phyloP scores from a whole-genome alignment of 495 filamentous ascomycete genomes.

The Hypoxylon fuscum region DNA sequence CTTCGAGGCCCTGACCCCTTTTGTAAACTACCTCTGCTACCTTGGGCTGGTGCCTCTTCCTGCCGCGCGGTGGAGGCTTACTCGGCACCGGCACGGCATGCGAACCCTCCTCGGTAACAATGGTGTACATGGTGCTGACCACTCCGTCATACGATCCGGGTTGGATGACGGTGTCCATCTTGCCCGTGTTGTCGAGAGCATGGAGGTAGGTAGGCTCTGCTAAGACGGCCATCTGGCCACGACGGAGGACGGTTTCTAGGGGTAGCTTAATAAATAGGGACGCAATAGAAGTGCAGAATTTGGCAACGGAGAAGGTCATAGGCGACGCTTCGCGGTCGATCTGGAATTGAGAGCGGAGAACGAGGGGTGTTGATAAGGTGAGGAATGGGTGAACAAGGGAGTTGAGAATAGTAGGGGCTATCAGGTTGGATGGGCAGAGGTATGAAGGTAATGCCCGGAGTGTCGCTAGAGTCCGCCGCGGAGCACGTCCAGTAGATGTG shows the following conservation, averaged over 20 bases:
- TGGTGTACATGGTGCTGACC: constrained; percentile 85
- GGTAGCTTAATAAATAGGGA: constrained; percentile 88
- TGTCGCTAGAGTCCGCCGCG: constrained; percentile 76
- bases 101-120: constrained; percentile 83
- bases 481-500: constrained; percentile 75
- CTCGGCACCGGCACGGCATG: constrained; percentile 48
- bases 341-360: constrained; percentile 78
- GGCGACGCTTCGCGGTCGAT: constrained; percentile 87
- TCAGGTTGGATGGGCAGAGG: constrained; percentile 72
- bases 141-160: constrained; percentile 81
- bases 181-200: constrained; percentile 51
- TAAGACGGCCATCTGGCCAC: constrained; percentile 80
- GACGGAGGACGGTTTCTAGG: constrained; percentile 87
- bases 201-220: constrained; percentile 51
- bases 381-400: constrained; percentile 83
- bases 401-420: constrained; percentile 86
- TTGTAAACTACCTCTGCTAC: constrained; percentile 58
- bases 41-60: constrained; percentile 49
- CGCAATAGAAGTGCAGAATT: constrained; percentile 77
- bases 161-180: constrained; percentile 76
- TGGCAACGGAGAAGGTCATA: constrained; percentile 75
- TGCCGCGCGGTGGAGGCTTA: constrained; percentile 37
- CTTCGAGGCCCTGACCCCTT: constrained; percentile 82
- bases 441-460: constrained; percentile 81
- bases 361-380: constrained; percentile 78